These are phyloP conservation scores for Ophiostoma angusticollis DNA, from an alignment of 2,329 filamentous ascomycete species.

Conservation along the genomic window DNA sequence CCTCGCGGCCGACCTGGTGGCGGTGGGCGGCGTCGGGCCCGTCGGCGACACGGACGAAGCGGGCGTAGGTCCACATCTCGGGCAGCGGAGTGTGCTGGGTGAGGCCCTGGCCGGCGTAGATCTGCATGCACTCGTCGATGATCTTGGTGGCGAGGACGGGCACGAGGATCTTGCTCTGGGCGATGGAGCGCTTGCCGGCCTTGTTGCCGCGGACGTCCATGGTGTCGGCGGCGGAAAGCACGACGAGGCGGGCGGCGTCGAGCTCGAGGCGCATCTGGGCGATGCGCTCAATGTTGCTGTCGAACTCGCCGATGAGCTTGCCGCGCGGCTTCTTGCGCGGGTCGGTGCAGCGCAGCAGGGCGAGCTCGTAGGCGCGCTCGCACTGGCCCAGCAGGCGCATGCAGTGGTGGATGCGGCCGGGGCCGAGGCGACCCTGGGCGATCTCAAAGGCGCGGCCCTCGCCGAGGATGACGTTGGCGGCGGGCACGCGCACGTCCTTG, in stretches of 20 bases:
- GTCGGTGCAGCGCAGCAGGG: constrained; percentile 89
- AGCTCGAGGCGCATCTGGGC: constrained; percentile 87
- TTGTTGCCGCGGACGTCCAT: constrained; percentile 86
- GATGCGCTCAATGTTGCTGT: constrained; percentile 90
- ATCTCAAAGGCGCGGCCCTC: constrained; percentile 95
- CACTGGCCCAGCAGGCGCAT: constrained; percentile 90
- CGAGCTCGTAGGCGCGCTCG: constrained; percentile 84
- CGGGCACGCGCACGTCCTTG: constrained; percentile 77
- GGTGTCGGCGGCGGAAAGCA: constrained; percentile 87
- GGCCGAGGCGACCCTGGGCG: constrained; percentile 90
- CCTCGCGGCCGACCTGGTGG: constrained; percentile 66
- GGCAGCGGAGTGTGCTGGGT: constrained; percentile 93
- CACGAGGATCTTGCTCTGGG: constrained; percentile 88
- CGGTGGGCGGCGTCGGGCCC: constrained; percentile 92
- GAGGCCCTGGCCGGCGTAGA: constrained; percentile 80
- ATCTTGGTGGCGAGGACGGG: constrained; percentile 70
- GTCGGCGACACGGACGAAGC: constrained; percentile 76
- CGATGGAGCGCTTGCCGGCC: constrained; percentile 81
- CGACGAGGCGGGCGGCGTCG: constrained; percentile 74
- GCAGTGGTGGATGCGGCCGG: constrained; percentile 92
- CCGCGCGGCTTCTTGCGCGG: constrained; percentile 82
- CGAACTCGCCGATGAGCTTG: constrained; percentile 74
- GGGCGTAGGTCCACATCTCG: constrained; percentile 70
- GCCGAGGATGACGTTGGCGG: constrained; percentile 72
- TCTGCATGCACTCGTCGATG: constrained; percentile 87